These are phyloP conservation scores for Trapa incisa DNA, from an alignment of 345 rosid genomes.

Conservation along the genomic window DNA sequence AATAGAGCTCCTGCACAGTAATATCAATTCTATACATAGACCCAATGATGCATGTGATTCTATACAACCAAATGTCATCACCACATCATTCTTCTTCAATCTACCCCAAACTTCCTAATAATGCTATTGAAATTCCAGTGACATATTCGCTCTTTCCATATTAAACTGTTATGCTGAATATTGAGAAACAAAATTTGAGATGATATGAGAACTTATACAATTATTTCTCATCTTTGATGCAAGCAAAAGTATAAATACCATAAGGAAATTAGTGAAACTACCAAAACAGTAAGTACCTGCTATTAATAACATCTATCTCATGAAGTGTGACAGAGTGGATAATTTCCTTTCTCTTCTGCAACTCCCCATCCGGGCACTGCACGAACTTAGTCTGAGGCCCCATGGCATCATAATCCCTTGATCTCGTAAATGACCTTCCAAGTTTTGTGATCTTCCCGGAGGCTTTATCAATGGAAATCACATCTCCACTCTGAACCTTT, in stretches of 20 bases:
- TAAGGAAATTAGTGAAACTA: too few species aligned
- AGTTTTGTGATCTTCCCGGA: conserved; percentile 85
- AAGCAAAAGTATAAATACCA: not conserved
- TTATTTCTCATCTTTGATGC: not conserved
- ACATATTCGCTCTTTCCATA: not conserved
- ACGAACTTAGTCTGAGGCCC: conserved; percentile 93
- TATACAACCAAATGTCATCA: not conserved
- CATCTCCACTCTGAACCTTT: conserved; percentile 94
- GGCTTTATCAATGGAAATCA: conserved; percentile 76
- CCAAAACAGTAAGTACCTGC: conserved; percentile 40
- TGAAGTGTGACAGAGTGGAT: conserved; percentile 91
- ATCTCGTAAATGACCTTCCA: conserved; percentile 85
- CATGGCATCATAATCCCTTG: conserved; percentile 92
- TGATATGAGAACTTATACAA: not conserved
- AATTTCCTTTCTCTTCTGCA: conserved; percentile 95
- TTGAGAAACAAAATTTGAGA: not conserved
- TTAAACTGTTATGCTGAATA: not conserved
- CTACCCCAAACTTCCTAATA: not conserved
- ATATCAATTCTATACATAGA: not conserved
- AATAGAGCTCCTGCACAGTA: not conserved
- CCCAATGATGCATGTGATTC: not conserved
- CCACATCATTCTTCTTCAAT: not conserved
- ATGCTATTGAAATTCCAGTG: not conserved
- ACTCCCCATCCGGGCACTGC: conserved; percentile 93
- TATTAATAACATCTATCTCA: conserved; percentile 95